Evolutionary conservation across 2,329 filamentous ascomycete species (phyloP).

Genomic region (Diplocarpon mali): DNA sequence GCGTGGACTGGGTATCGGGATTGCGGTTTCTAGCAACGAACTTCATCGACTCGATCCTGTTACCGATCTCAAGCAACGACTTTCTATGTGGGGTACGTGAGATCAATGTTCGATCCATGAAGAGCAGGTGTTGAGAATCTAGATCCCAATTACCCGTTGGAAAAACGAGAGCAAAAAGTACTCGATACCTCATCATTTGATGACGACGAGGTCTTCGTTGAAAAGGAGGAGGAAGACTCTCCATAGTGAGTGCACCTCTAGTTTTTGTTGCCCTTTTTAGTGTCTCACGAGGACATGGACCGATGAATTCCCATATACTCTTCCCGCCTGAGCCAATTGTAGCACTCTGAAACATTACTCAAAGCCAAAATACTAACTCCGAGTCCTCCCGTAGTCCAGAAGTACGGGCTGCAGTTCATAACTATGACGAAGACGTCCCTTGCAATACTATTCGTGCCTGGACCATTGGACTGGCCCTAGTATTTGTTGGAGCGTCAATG

Average conservation of each 20-base stretch:
- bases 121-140: not conserved
- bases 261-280: no score
- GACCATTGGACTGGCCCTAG: conserved; percentile 42
- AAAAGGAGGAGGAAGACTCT: conserved; percentile 9
- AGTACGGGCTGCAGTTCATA: conserved; percentile 43
- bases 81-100: conserved; percentile 14
- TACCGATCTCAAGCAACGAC: conserved; percentile 11
- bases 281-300: no score
- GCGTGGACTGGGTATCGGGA: no score
- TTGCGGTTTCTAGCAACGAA: conserved; percentile 10
- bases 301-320: no score
- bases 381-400: not conserved
- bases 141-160: conserved; percentile 15
- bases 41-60: conserved; percentile 11
- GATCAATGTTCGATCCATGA: not conserved
- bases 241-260: no score
- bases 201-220: conserved; percentile 10
- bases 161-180: conserved; percentile 36
- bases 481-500: conserved; percentile 15
- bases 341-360: no score
- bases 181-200: conserved; percentile 53
- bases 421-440: conserved; percentile 51
- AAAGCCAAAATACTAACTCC: no score
- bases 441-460: conserved; percentile 56
- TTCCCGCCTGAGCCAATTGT: no score